These are phyloP conservation scores for Neurospora tetraspora DNA, from an alignment of 495 filamentous ascomycete genomes.

Conservation along the genomic window DNA sequence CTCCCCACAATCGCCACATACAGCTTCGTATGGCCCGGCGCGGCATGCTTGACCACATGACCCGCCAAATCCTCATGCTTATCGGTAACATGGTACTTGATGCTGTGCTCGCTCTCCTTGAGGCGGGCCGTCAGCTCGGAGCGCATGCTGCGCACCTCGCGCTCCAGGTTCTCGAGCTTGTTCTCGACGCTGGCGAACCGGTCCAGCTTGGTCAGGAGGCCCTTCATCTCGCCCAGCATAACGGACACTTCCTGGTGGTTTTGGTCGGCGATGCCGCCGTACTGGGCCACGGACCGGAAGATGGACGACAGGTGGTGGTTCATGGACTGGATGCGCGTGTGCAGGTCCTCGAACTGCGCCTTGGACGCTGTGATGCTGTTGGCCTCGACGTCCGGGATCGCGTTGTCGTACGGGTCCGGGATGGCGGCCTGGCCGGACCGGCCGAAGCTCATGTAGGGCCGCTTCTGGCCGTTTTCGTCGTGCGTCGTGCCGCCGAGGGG, in stretches of 20 bases:
- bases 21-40: slow-evolving; percentile 61
- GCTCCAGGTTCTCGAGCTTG: slow-evolving; percentile 52
- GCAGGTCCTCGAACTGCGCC: slow-evolving; percentile 70
- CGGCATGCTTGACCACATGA: slow-evolving; percentile 41
- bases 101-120: slow-evolving; percentile 61
- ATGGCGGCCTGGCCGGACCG: slow-evolving; percentile 10
- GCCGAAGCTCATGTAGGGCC: slow-evolving; percentile 10
- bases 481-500: not conserved
- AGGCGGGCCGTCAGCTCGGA: slow-evolving; percentile 33
- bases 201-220: slow-evolving; percentile 28
- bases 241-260: slow-evolving; percentile 46
- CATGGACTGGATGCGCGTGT: slow-evolving; percentile 67
- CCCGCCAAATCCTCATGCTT: slow-evolving; percentile 60
- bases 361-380: slow-evolving; percentile 40
- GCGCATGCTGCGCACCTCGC: slow-evolving; percentile 50
- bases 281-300: slow-evolving; percentile 49
- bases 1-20: slow-evolving; percentile 65
- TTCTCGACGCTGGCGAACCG: slow-evolving; percentile 28
- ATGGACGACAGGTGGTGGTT: slow-evolving; percentile 63
- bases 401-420: slow-evolving; percentile 33
- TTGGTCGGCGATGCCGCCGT: slow-evolving; percentile 41
- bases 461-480: not conserved
- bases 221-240: slow-evolving; percentile 31
- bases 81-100: slow-evolving; percentile 63
- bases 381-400: slow-evolving; percentile 35